These are phyloP conservation scores for Pseudisothecium myosuroides DNA, from an alignment of 225 moss, liverwort and hornwort genomes.

Conservation along the genomic window DNA sequence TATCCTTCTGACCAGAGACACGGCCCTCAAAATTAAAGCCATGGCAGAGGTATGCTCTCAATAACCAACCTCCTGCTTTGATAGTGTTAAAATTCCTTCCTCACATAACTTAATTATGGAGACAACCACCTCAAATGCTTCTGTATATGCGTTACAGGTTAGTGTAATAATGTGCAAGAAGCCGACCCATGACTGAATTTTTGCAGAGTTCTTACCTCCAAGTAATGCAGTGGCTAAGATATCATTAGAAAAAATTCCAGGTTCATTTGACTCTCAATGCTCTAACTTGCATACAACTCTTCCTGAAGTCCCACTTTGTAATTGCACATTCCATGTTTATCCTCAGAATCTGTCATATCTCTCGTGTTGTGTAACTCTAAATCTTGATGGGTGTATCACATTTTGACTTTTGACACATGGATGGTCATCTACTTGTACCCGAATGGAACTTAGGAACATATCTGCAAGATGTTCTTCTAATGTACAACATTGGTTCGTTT, in stretches of 20 bases:
- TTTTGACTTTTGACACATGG: neutral
- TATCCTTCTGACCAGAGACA: slow-evolving; percentile 61
- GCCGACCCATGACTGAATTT: neutral
- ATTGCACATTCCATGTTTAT: neutral
- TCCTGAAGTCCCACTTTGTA: neutral
- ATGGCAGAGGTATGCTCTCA: slow-evolving; percentile 59
- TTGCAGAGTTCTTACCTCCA: neutral
- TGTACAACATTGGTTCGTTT: neutral
- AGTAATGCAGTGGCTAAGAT: neutral
- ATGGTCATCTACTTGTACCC: neutral
- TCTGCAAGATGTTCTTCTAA: neutral
- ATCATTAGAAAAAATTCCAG: neutral
- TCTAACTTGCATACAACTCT: neutral
- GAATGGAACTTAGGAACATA: neutral
- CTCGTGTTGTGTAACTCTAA: neutral
- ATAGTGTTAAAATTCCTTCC: too few species aligned
- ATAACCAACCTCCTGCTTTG: neutral
- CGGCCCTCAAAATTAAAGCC: slow-evolving; percentile 73
- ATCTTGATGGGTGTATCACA: neutral
- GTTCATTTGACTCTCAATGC: neutral
- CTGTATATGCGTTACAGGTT: neutral
- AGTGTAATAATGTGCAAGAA: neutral
- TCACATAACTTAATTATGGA: neutral
- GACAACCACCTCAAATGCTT: neutral
- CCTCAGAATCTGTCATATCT: neutral